A percentile compares a stretch with the other conserved stretches of the same genome.
Evolutionary conservation across 768 basidiomycete species (phyloP).

Genomic region (Baorangia bicolor): DNA sequence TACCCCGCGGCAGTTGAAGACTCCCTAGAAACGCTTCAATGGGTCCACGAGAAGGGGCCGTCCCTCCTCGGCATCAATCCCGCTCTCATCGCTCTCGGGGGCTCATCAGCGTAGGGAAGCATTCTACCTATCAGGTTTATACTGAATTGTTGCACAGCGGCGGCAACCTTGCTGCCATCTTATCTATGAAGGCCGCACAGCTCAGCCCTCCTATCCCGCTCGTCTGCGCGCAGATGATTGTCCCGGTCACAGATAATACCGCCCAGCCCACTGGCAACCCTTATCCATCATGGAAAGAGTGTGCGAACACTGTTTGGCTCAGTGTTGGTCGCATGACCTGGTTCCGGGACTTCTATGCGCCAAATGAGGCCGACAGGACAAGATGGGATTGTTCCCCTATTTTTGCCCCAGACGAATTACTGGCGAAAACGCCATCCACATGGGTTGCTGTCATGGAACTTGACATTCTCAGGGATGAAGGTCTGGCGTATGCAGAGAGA

Average conservation of each 20-base stretch:
- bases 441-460: constrained; percentile 69
- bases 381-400: constrained; percentile 74
- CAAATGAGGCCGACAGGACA: constrained; percentile 55
- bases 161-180: constrained; percentile 67
- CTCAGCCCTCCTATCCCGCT: constrained; percentile 50
- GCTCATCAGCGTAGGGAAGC: constrained; percentile 59
- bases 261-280: constrained; percentile 39
- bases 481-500: constrained; percentile 60
- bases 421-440: constrained; percentile 53
- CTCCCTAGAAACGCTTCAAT: constrained; percentile 36
- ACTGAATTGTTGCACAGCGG: constrained; percentile 45
- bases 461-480: constrained; percentile 71
- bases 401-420: constrained; percentile 58
- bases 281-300: constrained; percentile 57
- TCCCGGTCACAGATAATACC: constrained; percentile 78
- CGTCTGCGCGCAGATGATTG: constrained; percentile 63
- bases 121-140: not conserved
- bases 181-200: constrained; percentile 62
- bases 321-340: constrained; percentile 65
- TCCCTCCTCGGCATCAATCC: constrained; percentile 48
- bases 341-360: constrained; percentile 71
- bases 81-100: constrained; percentile 62
- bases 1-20: constrained; percentile 37
- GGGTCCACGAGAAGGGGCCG: constrained; percentile 41
- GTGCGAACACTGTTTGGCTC: constrained; percentile 62